Evolutionary conservation across 1,284 basidiomycete species (phyloP), one percentile per base, ranked within the genome.

Genomic region (Ceratobasidium sp.): DNA sequence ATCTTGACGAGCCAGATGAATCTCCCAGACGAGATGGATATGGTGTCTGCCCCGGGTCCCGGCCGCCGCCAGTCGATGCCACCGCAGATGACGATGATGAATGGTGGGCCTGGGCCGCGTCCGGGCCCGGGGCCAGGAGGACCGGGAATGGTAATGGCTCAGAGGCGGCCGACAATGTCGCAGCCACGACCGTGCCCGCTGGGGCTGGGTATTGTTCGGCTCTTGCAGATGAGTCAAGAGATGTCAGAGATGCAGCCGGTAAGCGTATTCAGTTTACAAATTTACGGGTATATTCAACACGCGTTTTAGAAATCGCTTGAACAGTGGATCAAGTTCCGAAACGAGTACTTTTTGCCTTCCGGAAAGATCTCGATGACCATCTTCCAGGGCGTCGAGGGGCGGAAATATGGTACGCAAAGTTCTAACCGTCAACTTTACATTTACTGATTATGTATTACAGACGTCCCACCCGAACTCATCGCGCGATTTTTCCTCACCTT

Each of bases 371-470:
- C 44, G 29, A 61, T 73, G 57, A 51, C 57, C 19, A 62, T 73
- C 22, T 73, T 73, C 32, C 25, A 73, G n/a, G 46, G 32, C 29
- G 69, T 73, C 25, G 69, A 73, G 46, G 69, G 69, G 25, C 69
- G 69, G 37, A 73, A 29, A 37, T 73, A 73, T 40, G 57, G 69
- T 57, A 62, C 43, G 69, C 61, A 6, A 40, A 13, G 13, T 25
- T n/a, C 32, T 22, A 1, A 17, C 2, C 32, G 61, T 13, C 40
- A 44, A 37, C 9, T 15, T 32, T 46, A 29, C 11, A 61, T 52
- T 51, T 43, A 66, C 69, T 65, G 22, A 65, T 15, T 17, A 15
- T 1, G 49, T 37, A 1, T 15, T 17, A 44, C 29, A 73, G 69
- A 46, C 1, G 69, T 73, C n/a, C 1, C 57, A 43, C 69, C 69